Base-by-base conservation (phyloP, 2,329 filamentous ascomycete genomes). In the Cladorrhinum sp. region DNA sequence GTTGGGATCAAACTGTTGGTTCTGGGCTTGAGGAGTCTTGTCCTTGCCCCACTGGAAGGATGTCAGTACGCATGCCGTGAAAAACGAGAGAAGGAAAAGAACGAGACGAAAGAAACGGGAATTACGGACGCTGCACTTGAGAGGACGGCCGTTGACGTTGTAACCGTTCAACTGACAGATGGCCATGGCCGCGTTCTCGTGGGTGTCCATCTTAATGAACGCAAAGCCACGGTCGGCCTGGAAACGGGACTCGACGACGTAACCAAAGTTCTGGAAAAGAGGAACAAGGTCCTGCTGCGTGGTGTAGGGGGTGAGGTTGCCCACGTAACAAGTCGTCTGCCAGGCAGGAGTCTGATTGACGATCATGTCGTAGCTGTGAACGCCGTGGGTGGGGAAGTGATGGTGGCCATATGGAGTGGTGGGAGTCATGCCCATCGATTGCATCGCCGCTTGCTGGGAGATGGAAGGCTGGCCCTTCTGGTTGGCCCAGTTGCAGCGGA, bases 401-500 rank as follows among this genome's bases (percentile, higher is more conserved):
- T 99, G 95, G 73, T 96, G 93, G 33, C 94, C 95, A 72, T 93
- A 99, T 12, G 94, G 92, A 52, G 93, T 97, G 28, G 94, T 96
- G 4, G 95, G 95, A 24, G 94, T 96, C 89, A 99, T 93, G 73
- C 95, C 95, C 91, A 98, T 96, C 62, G 92, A 90, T 64, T 89
- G 89, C 92, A 99, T 95, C 39, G 92, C 92, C 77, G 96, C 92
- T 78, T 98, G 95, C 79, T 99, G 94, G 54, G 93, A 92, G 76
- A 98, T 97, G 1, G 95, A 98, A 60, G 95, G 95, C 73, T 99
- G 95, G n/a, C 95, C 95, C 82, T 99, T 99, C 74, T 99, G 95
- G 80, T 99, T 99, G 63, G 95, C 95, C 95, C 95, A 99, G 82
- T 99, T 99, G 85, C 94, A 98, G 69, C 95, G 93, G 73, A 99